Base-by-base conservation (phyloP, 345 rosid species). In the Rhodamnia argentea region DNA sequence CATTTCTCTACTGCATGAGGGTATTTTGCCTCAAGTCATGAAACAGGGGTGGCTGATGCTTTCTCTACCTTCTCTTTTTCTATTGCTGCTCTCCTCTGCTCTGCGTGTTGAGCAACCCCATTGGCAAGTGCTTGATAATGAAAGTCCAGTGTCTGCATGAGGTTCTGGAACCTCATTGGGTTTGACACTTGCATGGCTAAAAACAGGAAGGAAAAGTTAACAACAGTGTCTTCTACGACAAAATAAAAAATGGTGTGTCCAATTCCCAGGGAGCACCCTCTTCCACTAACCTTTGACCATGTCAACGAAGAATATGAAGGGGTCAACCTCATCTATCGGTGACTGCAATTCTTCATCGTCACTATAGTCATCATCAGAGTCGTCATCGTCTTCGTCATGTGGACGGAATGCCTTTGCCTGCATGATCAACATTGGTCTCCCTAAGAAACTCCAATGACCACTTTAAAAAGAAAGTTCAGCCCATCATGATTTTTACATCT, bases 271-370 rank as follows among this genome's bases (percentile, higher is more conserved):
- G 27, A 51, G 62, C 47, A 11, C 13, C 50, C n/a, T 51, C 29
- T 78, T 81, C 4, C 15, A 22, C 84, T 78, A 87, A 96, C 99
- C 99, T 92, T 94, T 96, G 54, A 98, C 87, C 52, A 98, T 92
- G 85, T 98, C 99, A 53, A 94, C 96, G 86, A 98, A 98, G 92
- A 93, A 92, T 84, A 98, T 90, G 88, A 98, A 98, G 74, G 99
- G 99, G 88, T 98, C 99, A 87, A 98, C 96, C 87, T 98, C 98
- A 88, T 96, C 99, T 29, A 98, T 95, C 81, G 99, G 99, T 14
- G 99, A 98, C 86, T 94, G 98, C 88, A 94, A 88, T 90, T 94
- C 99, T 59, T 98, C 99, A 86, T 98, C 98, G 58, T 96, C 99
- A 70, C 96, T 98, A 55, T 87, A 98, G 87, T 96, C 98, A 86